Conservation (phyloP, 306 rosid species). For the Rubus idaeus region DNA sequence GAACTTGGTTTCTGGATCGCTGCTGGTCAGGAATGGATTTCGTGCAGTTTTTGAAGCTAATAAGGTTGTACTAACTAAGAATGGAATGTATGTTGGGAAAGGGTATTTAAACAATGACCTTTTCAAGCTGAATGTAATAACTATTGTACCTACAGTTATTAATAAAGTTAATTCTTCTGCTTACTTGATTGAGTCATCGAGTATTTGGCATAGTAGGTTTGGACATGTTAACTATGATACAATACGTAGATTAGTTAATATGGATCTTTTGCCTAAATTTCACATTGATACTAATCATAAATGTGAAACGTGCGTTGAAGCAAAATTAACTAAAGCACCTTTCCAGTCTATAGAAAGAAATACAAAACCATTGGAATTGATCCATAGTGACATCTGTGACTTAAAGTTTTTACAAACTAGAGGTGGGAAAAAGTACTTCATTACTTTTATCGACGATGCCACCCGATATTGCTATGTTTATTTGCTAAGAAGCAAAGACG, state of each 20-base stretch:
- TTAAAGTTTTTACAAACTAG: background rate
- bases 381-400: too few species aligned
- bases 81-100: background rate
- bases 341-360: background rate
- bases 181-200: background rate
- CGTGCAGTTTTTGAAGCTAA: background rate
- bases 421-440: too few species aligned
- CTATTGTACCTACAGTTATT: background rate
- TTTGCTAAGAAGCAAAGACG: too few species aligned
- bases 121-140: background rate
- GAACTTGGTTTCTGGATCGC: background rate
- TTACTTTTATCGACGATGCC: background rate
- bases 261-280: background rate
- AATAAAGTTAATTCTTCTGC: background rate
- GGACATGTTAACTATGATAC: background rate
- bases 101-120: background rate
- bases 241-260: background rate
- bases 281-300: background rate
- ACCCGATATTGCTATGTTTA: too few species aligned
- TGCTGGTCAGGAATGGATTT: background rate
- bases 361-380: background rate
- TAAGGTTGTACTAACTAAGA: background rate
- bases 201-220: background rate
- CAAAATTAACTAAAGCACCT: background rate
- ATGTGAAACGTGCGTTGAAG: background rate